Percentiles rank a stretch among this genome's conserved stretches.
These are phyloP conservation scores for Penstemon eatonii DNA, from an alignment of 257 asterid genomes.

Conservation along the genomic window DNA sequence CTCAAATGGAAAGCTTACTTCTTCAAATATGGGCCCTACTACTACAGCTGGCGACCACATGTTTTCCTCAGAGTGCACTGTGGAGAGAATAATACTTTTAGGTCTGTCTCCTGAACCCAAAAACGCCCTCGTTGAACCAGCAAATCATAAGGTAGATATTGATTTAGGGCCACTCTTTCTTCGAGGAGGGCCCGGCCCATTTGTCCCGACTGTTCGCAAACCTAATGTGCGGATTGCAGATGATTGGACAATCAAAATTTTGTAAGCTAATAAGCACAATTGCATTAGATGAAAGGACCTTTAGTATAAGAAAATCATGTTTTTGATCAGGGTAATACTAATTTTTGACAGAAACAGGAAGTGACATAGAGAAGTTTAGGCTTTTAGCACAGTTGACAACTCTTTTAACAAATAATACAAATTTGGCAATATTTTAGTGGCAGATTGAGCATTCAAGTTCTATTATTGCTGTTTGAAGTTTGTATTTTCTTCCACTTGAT, in stretches of 20 bases:
- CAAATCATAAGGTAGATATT: constrained; percentile 47
- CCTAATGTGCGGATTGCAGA: constrained; percentile 50
- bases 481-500: background rate
- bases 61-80: constrained; percentile 42
- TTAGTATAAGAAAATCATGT: background rate
- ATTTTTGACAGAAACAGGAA: background rate
- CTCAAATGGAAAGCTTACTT: constrained; percentile 44
- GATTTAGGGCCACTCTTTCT: constrained; percentile 67
- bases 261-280: constrained; percentile 29
- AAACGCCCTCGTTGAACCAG: constrained; percentile 62
- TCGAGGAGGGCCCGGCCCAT: constrained; percentile 42
- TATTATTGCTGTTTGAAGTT: background rate
- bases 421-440: background rate
- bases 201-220: constrained; percentile 54
- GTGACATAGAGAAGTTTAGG: no score
- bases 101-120: constrained; percentile 52
- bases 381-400: background rate
- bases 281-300: constrained; percentile 22
- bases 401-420: background rate
- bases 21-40: constrained; percentile 34
- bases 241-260: constrained; percentile 55
- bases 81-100: constrained; percentile 69
- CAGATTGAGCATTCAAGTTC: background rate
- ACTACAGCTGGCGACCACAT: constrained; percentile 24
- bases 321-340: background rate